These are phyloP conservation scores for Fraxinus excelsior DNA, from an alignment of 257 asterid genomes.

Conservation along the genomic window DNA sequence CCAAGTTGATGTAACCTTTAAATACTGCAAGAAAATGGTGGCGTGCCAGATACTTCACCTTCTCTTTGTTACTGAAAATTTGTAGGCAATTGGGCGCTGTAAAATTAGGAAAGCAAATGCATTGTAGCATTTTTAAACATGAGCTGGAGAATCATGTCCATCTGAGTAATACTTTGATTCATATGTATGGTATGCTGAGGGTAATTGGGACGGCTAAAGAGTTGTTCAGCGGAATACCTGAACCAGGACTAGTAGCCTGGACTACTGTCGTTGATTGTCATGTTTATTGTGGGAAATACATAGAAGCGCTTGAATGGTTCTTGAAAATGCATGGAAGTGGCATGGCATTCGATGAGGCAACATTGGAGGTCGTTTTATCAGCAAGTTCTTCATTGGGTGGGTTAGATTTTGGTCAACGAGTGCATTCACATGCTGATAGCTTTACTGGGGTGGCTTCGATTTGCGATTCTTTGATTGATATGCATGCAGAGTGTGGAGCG, in stretches of 20 bases:
- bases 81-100: background rate
- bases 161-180: constrained; percentile 19
- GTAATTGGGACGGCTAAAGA: constrained; percentile 8
- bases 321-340: constrained; percentile 9
- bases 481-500: constrained; percentile 20
- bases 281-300: constrained; percentile 2
- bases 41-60: constrained; percentile 14
- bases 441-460: background rate
- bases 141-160: constrained; percentile 7
- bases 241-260: constrained; percentile 10
- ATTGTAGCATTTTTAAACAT: constrained; percentile 2
- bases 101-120: constrained; percentile 13
- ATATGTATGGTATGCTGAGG: constrained; percentile 21
- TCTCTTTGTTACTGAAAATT: constrained; percentile 20
- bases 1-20: constrained; percentile 4
- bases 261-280: constrained; percentile 16
- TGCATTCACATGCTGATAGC: constrained; percentile 10
- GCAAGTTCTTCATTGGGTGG: constrained; percentile 18
- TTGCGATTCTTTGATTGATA: constrained; percentile 11
- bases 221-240: constrained; percentile 15
- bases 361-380: constrained; percentile 6
- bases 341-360: constrained; percentile 16
- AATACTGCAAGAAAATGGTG: constrained; percentile 18
- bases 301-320: constrained; percentile 14
- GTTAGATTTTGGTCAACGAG: constrained; percentile 14